Conservation (phyloP, 495 filamentous ascomycete genomes). For the Penicillium chermesinum region DNA sequence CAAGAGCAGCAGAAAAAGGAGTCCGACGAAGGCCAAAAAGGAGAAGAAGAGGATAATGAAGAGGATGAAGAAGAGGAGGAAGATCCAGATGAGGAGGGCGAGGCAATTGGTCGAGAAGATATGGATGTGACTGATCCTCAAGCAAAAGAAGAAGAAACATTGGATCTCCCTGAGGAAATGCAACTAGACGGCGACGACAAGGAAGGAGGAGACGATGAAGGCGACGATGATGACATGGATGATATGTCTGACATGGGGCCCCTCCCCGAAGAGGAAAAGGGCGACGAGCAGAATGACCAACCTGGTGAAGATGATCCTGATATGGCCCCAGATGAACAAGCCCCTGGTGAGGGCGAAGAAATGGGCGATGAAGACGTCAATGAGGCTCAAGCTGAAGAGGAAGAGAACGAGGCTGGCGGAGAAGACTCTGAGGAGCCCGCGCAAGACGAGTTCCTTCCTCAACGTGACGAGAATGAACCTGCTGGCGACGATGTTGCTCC, state of each 20-base stretch:
- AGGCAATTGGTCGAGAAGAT: constrained; percentile 54
- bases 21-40: constrained; percentile 39
- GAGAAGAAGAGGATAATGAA: constrained; percentile 44
- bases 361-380: constrained; percentile 32
- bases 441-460: constrained; percentile 38
- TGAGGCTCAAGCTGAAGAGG: constrained; percentile 42
- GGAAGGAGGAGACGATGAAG: constrained; percentile 56
- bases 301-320: constrained; percentile 37
- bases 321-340: constrained; percentile 34
- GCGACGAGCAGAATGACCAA: constrained; percentile 30
- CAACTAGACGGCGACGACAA: constrained; percentile 61
- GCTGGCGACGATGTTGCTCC: constrained; percentile 46
- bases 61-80: constrained; percentile 54
- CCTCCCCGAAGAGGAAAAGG: constrained; percentile 41
- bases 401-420: constrained; percentile 52
- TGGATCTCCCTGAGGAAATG: constrained; percentile 67
- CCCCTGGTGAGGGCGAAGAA: constrained; percentile 33
- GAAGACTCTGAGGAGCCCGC: constrained; percentile 41
- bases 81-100: constrained; percentile 55
- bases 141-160: constrained; percentile 62
- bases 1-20: constrained; percentile 52
- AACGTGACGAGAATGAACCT: constrained; percentile 40
- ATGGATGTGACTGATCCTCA: constrained; percentile 64
- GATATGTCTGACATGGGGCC: constrained; percentile 67
- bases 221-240: constrained; percentile 66